These are phyloP conservation scores for Cadophora sp. DNA, from an alignment of 2,329 filamentous ascomycete species.

Conservation along the genomic window DNA sequence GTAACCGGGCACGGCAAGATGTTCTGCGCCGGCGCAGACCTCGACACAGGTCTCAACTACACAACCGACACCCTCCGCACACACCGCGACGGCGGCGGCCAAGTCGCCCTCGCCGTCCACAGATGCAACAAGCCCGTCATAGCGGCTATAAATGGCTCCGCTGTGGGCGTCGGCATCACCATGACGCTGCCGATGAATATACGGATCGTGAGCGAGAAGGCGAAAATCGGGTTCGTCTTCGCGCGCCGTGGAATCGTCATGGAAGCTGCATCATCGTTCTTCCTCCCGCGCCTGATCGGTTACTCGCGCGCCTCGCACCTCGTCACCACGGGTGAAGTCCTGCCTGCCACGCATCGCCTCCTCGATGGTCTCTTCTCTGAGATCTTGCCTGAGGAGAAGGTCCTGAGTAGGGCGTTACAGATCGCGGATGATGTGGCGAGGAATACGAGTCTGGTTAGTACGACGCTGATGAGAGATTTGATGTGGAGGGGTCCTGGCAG, in stretches of 20 bases:
- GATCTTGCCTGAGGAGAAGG: conserved; percentile 63
- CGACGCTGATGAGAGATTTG: conserved; percentile 73
- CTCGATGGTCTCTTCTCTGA: conserved; percentile 71
- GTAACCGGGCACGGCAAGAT: conserved; percentile 58
- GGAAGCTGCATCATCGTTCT: conserved; percentile 76
- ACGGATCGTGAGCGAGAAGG: conserved; percentile 58
- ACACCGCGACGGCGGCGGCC: conserved; percentile 58
- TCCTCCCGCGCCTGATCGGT: conserved; percentile 74
- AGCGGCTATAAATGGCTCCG: conserved; percentile 63
- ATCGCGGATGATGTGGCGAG: conserved; percentile 70
- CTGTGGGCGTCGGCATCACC: conserved; percentile 67
- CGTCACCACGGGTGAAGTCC: conserved; percentile 70
- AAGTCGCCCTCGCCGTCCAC: conserved; percentile 60
- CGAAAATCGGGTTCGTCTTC: conserved; percentile 79
- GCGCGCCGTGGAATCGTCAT: conserved; percentile 71
- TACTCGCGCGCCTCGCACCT: conserved; percentile 67
- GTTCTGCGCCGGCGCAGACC: conserved; percentile 60
- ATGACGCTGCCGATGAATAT: conserved; percentile 64
- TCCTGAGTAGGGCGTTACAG: conserved; percentile 68
- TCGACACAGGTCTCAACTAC: conserved; percentile 36
- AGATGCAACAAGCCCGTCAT: conserved; percentile 64
- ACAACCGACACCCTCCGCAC: conserved; percentile 31
- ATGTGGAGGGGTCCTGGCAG: conserved; percentile 65
- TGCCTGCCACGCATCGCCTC: conserved; percentile 56
- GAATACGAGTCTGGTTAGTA: conserved; percentile 70